Conservation (phyloP, 495 filamentous ascomycete species). For the Podospora pseudopauciseta region DNA sequence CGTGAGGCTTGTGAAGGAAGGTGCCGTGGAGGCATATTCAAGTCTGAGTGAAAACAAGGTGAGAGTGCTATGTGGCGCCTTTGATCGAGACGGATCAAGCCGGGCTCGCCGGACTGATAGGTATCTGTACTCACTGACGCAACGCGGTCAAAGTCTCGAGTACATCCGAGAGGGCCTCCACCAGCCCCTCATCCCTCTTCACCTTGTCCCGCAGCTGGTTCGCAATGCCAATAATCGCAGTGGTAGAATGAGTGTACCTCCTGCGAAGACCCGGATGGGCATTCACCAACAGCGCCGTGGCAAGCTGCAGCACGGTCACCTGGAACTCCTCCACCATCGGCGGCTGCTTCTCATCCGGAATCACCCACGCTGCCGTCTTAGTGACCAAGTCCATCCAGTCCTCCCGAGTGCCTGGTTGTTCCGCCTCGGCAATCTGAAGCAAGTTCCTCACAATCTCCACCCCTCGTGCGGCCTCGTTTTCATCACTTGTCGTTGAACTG, state of each 20-base stretch:
- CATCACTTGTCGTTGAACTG: conserved; percentile 11
- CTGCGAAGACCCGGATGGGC: conserved; percentile 42
- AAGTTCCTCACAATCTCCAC: conserved; percentile 53
- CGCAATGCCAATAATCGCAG: conserved; percentile 41
- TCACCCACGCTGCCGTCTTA: conserved; percentile 35
- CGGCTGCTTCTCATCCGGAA: conserved; percentile 20
- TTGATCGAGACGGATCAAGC: not conserved
- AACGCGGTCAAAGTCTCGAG: not conserved
- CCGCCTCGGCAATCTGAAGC: conserved; percentile 43
- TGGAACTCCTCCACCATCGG: conserved; percentile 42
- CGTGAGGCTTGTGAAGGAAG: not conserved
- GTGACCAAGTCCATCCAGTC: conserved; percentile 49
- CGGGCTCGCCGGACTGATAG: not conserved
- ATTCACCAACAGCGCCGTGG: conserved; percentile 44
- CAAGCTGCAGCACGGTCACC: conserved; percentile 50
- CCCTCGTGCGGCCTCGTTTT: conserved; percentile 40
- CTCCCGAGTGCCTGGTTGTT: conserved; percentile 36
- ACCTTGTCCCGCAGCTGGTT: conserved; percentile 30
- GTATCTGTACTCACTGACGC: not conserved
- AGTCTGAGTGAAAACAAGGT: not conserved
- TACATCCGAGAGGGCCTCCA: not conserved
- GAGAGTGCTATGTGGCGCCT: not conserved
- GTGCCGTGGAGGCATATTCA: not conserved
- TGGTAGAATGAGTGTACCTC: conserved; percentile 41
- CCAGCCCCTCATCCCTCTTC: conserved; percentile 24